Evolutionary conservation across 2,329 filamentous ascomycete species (phyloP), one percentile per base, ranked within the genome.

Genomic region (Diaporthe citri): DNA sequence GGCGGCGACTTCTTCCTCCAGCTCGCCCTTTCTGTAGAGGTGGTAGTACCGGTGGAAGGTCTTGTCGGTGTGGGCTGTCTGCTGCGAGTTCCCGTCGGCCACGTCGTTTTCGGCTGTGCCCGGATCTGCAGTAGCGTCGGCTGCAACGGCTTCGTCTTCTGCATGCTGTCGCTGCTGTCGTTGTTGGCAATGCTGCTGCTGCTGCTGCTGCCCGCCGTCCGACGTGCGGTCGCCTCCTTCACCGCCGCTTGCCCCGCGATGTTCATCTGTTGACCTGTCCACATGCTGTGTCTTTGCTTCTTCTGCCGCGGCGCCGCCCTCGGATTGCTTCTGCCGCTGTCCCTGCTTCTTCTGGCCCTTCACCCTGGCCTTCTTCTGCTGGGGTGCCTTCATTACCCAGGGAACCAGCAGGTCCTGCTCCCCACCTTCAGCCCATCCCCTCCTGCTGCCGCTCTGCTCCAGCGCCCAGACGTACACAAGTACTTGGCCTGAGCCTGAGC

Each of bases 381-480:
- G 84, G 72, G 81, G 80, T 64, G 77, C 80, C 81, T 85, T 86
- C 82, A 96, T 90, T 34, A 98, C 95, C 97, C 97, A 99, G 20
- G 97, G 96, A 64, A 99, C 97, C 86, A 98, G 93, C 76, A 97
- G 92, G 85, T 99, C 97, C 86, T 98, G 96, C 78, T 93, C 90
- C 76, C 93, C 91, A 28, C 92, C 92, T 82, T 94, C 92, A 81
- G 95, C 92, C 96, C 96, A 99, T 3, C 96, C 96, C 77, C 97
- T 88, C 74, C 97, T 91, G 84, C 95, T 98, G 74, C 87, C 87
- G 79, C 93, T 93, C 85, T 99, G 97, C 87, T 99, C 97, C 28
- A 99, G 88, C 1, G 97, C 97, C 97, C 97, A 98, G 25, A 97
- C 96, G 83, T 97, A 98, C 70, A 98, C 88, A 74, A 98, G 86